phyloP scores from a whole-genome alignment of 768 basidiomycete genomes.

The Hebeloma cylindrosporum region DNA sequence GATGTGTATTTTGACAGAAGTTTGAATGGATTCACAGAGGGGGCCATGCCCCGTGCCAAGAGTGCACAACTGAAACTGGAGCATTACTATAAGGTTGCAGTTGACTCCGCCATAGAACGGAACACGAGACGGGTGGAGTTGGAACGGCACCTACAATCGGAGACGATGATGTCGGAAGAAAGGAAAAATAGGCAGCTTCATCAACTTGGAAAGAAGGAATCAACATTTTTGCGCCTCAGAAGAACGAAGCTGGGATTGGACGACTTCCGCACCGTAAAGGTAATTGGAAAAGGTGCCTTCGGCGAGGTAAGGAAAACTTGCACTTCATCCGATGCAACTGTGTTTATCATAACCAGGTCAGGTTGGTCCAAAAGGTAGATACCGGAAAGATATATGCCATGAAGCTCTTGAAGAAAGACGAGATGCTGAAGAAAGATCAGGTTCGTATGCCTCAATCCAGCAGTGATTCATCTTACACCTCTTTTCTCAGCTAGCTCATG shows the following conservation, averaged over 20 bases:
- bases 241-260: slow-evolving; percentile 88
- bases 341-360: slow-evolving; percentile 50
- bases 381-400: slow-evolving; percentile 99
- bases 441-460: slow-evolving; percentile 39
- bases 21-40: slow-evolving; percentile 72
- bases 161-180: slow-evolving; percentile 73
- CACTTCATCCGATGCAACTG: neutral
- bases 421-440: slow-evolving; percentile 99
- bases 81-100: slow-evolving; percentile 95
- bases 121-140: slow-evolving; percentile 89
- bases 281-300: slow-evolving; percentile 98
- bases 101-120: slow-evolving; percentile 92
- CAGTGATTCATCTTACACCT: neutral
- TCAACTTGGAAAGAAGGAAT: slow-evolving; percentile 85
- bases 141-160: slow-evolving; percentile 74
- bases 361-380: slow-evolving; percentile 94
- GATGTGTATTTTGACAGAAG: slow-evolving; percentile 94
- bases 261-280: slow-evolving; percentile 96
- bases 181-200: slow-evolving; percentile 82
- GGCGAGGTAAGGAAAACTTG: slow-evolving; percentile 68
- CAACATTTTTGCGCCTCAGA: slow-evolving; percentile 81
- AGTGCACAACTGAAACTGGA: slow-evolving; percentile 94
- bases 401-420: slow-evolving; percentile 96
- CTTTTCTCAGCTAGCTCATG: slow-evolving; percentile 82
- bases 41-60: slow-evolving; percentile 81